Evolutionary conservation across 208 protist genomes (phyloP).

Genomic region (Vickermania spadyakhi): DNA sequence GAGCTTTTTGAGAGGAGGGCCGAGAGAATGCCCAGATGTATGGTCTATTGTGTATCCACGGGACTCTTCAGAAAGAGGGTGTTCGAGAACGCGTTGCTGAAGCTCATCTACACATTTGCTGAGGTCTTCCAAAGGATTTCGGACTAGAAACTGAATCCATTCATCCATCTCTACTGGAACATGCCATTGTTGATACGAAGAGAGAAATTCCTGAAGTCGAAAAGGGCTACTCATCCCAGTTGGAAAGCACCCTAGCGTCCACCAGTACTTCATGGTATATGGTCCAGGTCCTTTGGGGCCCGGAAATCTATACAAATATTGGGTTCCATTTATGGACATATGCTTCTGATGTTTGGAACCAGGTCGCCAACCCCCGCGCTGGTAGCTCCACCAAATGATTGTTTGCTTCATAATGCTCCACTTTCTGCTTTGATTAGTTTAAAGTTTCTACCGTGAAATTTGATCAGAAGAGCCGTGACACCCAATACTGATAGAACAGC

Average conservation of each 20-base stretch:
- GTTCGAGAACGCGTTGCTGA: constrained; percentile 26
- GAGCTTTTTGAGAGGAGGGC: constrained; percentile 31
- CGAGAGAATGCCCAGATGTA: constrained; percentile 19
- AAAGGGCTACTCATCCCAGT: constrained; percentile 75
- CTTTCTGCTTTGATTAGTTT: too few species aligned
- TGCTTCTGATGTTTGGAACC: constrained; percentile 87
- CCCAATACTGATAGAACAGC: too few species aligned
- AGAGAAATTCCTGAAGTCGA: constrained; percentile 72
- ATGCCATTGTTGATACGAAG: constrained; percentile 70
- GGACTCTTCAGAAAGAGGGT: constrained; percentile 17
- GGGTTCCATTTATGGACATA: constrained; percentile 74
- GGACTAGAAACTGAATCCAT: constrained; percentile 71
- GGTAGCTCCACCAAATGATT: constrained; percentile 30
- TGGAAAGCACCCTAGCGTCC: constrained; percentile 83
- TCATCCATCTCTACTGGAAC: constrained; percentile 85
- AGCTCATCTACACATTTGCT: constrained; percentile 28
- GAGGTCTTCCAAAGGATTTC: constrained; percentile 50
- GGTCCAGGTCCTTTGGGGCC: constrained; percentile 68
- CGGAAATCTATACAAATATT: constrained; percentile 79
- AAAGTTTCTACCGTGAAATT: too few species aligned
- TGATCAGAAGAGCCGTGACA: too few species aligned
- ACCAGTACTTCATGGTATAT: constrained; percentile 90
- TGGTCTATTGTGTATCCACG: constrained; percentile 35
- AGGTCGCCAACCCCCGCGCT: constrained; percentile 72
- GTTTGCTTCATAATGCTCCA: constrained; percentile 5